phyloP scores from a whole-genome alignment of 352 stramenopile species.

The Phytophthora tentaculata region DNA sequence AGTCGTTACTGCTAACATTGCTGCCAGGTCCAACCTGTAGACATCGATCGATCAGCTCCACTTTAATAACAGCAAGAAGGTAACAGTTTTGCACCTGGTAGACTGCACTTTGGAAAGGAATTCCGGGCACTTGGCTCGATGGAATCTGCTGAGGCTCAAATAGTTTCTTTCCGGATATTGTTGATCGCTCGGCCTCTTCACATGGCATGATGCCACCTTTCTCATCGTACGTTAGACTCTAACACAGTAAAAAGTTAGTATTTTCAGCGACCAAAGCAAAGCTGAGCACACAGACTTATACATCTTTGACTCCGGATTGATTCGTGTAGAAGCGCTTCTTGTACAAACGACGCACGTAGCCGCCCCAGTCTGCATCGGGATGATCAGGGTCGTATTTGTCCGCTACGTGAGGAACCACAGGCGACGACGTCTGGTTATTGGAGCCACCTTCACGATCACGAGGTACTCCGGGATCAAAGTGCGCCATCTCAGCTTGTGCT shows the following conservation, averaged over 20 bases:
- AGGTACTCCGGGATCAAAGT: constrained; percentile 34
- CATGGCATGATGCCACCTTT: constrained; percentile 68
- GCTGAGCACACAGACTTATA: constrained; percentile 18
- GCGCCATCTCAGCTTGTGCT: constrained; percentile 41
- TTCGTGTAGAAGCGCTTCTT: constrained; percentile 71
- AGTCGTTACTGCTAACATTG: constrained; percentile 51
- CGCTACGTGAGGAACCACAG: constrained; percentile 52
- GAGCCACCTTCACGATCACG: background rate
- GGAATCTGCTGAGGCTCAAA: constrained; percentile 61
- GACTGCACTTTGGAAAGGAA: constrained; percentile 69
- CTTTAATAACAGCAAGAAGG: background rate
- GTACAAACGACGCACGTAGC: constrained; percentile 64
- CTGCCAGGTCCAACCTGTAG: constrained; percentile 55
- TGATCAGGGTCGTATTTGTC: constrained; percentile 82
- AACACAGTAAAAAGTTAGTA: background rate
- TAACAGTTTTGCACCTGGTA: constrained; percentile 51
- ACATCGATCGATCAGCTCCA: background rate
- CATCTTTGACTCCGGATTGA: constrained; percentile 47
- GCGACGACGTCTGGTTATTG: constrained; percentile 26
- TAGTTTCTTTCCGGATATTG: constrained; percentile 51
- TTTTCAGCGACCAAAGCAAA: background rate
- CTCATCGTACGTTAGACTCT: constrained; percentile 63
- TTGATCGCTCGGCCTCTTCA: constrained; percentile 17
- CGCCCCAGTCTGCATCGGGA: constrained; percentile 77
- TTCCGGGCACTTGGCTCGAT: constrained; percentile 41